These are phyloP conservation scores for Wilcoxina mikolae DNA, from an alignment of 495 filamentous ascomycete species.

Conservation along the genomic window DNA sequence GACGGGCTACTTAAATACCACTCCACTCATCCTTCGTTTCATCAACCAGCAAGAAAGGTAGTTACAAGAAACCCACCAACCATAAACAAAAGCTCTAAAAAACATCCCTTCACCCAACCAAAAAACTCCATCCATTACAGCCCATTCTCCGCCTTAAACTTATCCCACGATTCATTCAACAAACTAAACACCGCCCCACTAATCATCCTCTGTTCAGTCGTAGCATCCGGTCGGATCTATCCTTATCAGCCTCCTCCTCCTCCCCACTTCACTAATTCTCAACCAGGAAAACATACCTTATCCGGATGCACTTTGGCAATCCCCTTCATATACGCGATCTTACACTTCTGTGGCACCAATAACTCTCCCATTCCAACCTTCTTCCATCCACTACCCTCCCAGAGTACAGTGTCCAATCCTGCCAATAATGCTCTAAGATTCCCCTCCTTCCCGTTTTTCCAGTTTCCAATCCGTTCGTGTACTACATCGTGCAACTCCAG, in stretches of 20 bases:
- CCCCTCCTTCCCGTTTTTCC: conserved; percentile 79
- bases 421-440: conserved; percentile 78
- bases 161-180: conserved; percentile 96
- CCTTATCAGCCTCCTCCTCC: conserved; percentile 11
- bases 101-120: neutral
- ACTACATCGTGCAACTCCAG: conserved; percentile 75
- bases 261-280: neutral
- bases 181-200: conserved; percentile 79
- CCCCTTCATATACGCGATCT: conserved; percentile 96
- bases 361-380: conserved; percentile 88
- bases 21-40: too few species aligned
- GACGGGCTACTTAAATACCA: too few species aligned
- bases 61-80: neutral
- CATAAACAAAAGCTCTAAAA: neutral
- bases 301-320: conserved; percentile 97
- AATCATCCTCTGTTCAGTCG: conserved; percentile 90
- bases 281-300: conserved; percentile 53
- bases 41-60: too few species aligned
- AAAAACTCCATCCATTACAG: conserved; percentile 33
- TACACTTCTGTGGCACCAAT: conserved; percentile 79
- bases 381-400: conserved; percentile 88
- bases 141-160: conserved; percentile 82
- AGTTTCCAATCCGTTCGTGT: conserved; percentile 56
- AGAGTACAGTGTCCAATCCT: conserved; percentile 80
- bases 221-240: conserved; percentile 65